phyloP scores from a whole-genome alignment of 1,139 yeast species.

The Taphrina sp. region DNA sequence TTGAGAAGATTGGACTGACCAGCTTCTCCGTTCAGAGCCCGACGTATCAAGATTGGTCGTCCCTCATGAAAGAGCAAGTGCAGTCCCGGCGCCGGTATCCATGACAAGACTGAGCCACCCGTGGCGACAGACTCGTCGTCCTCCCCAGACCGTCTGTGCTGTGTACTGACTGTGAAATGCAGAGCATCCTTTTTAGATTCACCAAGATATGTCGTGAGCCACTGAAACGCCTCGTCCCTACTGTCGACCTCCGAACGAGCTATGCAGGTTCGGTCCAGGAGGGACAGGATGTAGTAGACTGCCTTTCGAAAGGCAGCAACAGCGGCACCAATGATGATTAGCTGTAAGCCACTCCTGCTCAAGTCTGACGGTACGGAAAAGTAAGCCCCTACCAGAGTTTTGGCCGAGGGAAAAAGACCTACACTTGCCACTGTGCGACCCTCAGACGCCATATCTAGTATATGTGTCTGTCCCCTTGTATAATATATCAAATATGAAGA shows the following conservation, averaged over 20 bases:
- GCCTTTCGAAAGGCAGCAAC: constrained; percentile 23
- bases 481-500: too few species aligned
- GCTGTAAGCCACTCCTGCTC: constrained; percentile 22
- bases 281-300: constrained; percentile 1
- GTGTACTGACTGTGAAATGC: constrained; percentile 24
- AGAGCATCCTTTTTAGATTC: constrained; percentile 22
- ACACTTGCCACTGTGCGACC: constrained; percentile 8
- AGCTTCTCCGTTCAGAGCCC: constrained; percentile 26
- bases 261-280: constrained; percentile 18
- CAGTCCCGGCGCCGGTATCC: constrained; percentile 24
- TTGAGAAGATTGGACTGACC: constrained; percentile 26
- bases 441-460: constrained; percentile 1
- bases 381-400: constrained; percentile 5
- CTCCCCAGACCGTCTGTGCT: constrained; percentile 2
- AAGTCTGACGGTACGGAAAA: constrained; percentile 26
- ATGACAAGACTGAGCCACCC: neutral
- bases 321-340: constrained; percentile 16
- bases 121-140: neutral
- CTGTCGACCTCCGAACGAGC: constrained; percentile 28
- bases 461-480: too few species aligned
- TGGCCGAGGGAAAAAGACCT: constrained; percentile 14
- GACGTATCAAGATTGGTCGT: constrained; percentile 12
- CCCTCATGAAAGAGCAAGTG: constrained; percentile 13
- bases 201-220: constrained; percentile 11
- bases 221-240: constrained; percentile 28